Evolutionary conservation across 306 rosid species (phyloP).

Genomic region (Vicia villosa): DNA sequence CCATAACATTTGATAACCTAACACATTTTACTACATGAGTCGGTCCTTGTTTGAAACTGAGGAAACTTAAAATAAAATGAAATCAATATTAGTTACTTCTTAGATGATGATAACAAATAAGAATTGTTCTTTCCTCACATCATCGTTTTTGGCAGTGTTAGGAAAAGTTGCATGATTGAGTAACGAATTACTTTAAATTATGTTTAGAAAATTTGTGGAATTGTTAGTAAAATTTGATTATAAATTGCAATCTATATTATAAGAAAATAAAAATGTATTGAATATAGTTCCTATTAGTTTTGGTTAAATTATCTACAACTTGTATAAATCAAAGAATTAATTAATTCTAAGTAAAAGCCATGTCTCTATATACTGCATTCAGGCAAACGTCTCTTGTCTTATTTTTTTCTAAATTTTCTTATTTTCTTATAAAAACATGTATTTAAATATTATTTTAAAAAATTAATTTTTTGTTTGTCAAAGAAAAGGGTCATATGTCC

Average conservation of each 20-base stretch:
- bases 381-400: no score
- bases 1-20: constrained; percentile 44
- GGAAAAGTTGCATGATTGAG: neutral
- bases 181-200: neutral
- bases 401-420: no score
- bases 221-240: neutral
- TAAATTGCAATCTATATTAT: neutral
- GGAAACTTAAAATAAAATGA: neutral
- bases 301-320: no score
- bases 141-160: neutral
- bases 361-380: no score
- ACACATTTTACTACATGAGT: constrained; percentile 23
- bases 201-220: neutral
- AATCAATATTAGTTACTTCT: neutral
- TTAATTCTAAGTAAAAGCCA: no score
- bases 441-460: no score
- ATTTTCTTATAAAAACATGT: no score
- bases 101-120: neutral
- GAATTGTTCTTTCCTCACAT: constrained; percentile 1
- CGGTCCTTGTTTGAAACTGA: constrained; percentile 1
- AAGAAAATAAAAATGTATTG: neutral
- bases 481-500: no score
- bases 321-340: no score
- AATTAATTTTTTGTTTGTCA: no score
- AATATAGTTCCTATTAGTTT: neutral